These are phyloP conservation scores for Cyberlindnera americana DNA, from an alignment of 805 yeast species.

Conservation along the genomic window DNA sequence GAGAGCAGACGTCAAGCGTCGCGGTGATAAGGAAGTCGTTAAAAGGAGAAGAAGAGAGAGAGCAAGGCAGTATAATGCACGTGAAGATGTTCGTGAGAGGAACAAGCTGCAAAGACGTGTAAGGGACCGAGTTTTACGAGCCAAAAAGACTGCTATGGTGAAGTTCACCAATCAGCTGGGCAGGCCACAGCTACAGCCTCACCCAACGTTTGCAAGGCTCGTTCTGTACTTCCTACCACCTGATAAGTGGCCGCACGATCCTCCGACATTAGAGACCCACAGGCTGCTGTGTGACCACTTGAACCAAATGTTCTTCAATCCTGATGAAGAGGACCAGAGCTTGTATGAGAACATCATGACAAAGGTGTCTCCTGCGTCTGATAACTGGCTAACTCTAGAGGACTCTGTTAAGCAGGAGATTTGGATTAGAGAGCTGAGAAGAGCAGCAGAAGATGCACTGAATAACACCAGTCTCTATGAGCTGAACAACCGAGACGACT, in stretches of 20 bases:
- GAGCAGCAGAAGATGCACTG: constrained; percentile 42
- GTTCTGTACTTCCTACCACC: constrained; percentile 45
- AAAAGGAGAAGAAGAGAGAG: constrained; percentile 37
- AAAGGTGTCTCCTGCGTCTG: constrained; percentile 43
- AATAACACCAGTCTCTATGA: constrained; percentile 40
- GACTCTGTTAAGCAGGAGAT: constrained; percentile 35
- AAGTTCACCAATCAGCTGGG: constrained; percentile 36
- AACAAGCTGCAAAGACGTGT: constrained; percentile 42
- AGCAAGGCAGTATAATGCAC: constrained; percentile 42
- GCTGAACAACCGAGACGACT: constrained; percentile 38
- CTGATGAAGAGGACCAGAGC: constrained; percentile 5
- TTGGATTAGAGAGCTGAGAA: constrained; percentile 43
- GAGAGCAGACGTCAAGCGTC: constrained; percentile 46
- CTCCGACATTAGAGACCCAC: constrained; percentile 45
- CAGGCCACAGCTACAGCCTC: constrained; percentile 37
- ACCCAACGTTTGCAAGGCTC: constrained; percentile 48
- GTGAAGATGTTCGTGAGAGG: constrained; percentile 45
- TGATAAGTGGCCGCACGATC: constrained; percentile 48
- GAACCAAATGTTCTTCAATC: constrained; percentile 23
- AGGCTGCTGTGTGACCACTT: constrained; percentile 31
- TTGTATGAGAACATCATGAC: constrained; percentile 31
- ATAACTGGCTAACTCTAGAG: constrained; percentile 39
- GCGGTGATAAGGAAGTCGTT: constrained; percentile 44
- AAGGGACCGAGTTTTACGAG: constrained; percentile 40
- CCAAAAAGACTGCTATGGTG: constrained; percentile 33